Conservation (phyloP, 345 rosid genomes). For the Arabis alpina region DNA sequence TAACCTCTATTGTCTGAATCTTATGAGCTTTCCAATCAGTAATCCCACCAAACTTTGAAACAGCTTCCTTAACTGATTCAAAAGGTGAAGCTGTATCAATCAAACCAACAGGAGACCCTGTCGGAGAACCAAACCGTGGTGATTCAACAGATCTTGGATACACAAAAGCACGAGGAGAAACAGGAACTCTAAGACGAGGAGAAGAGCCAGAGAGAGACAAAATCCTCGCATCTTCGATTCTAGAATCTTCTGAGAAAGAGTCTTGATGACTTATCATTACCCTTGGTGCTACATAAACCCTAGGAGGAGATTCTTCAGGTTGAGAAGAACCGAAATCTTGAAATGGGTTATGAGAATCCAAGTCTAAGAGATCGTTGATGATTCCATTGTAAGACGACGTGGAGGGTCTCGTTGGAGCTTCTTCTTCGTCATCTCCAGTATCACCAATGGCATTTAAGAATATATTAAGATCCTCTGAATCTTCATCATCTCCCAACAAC, state of each 20-base stretch:
- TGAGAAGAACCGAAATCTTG: conserved; percentile 17
- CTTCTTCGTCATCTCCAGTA: background rate
- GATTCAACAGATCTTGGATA: conserved; percentile 41
- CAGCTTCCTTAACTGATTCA: conserved; percentile 91
- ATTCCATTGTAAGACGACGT: conserved; percentile 17
- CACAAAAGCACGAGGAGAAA: conserved; percentile 44
- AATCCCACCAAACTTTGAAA: conserved; percentile 95
- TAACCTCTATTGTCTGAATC: conserved; percentile 83
- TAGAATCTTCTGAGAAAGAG: conserved; percentile 38
- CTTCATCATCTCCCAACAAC: conserved; percentile 33
- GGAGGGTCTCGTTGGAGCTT: conserved; percentile 15
- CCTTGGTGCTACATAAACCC: conserved; percentile 43
- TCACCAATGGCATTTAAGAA: conserved; percentile 43
- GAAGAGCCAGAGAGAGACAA: conserved; percentile 27
- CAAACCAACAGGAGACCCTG: background rate
- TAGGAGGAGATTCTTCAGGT: conserved; percentile 13
- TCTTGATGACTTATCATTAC: conserved; percentile 44
- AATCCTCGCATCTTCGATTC: conserved; percentile 40
- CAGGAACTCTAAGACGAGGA: conserved; percentile 40
- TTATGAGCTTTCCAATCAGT: conserved; percentile 97
- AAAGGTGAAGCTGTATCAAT: conserved; percentile 88
- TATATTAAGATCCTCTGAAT: conserved; percentile 36
- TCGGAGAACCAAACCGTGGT: conserved; percentile 40
- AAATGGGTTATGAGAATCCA: conserved; percentile 36
- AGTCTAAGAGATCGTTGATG: background rate